Evolutionary conservation across 2,329 filamentous ascomycete species (phyloP).

Genomic region (Alternaria gaisen): DNA sequence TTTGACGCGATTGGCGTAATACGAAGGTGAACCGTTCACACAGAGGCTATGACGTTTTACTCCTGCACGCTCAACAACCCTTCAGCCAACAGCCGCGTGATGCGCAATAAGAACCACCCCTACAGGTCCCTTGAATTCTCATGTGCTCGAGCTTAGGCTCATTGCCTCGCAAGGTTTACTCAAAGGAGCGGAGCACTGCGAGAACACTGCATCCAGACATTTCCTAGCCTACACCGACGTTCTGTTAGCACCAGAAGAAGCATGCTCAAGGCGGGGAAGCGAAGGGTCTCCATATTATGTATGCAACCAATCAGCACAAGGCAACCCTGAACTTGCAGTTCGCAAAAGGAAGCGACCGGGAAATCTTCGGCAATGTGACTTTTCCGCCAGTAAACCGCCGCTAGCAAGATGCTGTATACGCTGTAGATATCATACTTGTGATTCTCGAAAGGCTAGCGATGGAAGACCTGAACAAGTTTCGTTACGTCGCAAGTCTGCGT

Average conservation of each 20-base stretch:
- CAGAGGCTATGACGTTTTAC: background rate
- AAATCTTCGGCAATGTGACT: background rate
- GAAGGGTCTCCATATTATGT: background rate
- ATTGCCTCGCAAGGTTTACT: conserved; percentile 7
- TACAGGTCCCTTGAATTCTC: background rate
- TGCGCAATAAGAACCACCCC: background rate
- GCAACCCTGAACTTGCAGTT: background rate
- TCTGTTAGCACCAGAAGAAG: background rate
- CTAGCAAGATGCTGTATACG: background rate
- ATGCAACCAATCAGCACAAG: background rate
- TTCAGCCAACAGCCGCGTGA: background rate
- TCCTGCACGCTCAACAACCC: background rate
- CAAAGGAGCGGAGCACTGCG: conserved; percentile 23
- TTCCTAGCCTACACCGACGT: conserved; percentile 4
- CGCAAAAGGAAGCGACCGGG: background rate
- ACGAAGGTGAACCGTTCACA: background rate
- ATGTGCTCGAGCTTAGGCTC: background rate
- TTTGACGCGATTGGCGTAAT: background rate
- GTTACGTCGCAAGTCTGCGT: background rate
- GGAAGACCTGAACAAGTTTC: background rate
- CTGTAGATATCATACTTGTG: background rate
- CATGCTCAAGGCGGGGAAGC: conserved; percentile 4
- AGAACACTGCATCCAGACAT: conserved; percentile 2
- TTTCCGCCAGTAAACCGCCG: conserved; percentile 5
- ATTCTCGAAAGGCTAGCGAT: background rate